Percentiles rank a stretch among this genome's conserved stretches.
Conservation (phyloP, 345 rosid genomes). For the Microcos paniculata region DNA sequence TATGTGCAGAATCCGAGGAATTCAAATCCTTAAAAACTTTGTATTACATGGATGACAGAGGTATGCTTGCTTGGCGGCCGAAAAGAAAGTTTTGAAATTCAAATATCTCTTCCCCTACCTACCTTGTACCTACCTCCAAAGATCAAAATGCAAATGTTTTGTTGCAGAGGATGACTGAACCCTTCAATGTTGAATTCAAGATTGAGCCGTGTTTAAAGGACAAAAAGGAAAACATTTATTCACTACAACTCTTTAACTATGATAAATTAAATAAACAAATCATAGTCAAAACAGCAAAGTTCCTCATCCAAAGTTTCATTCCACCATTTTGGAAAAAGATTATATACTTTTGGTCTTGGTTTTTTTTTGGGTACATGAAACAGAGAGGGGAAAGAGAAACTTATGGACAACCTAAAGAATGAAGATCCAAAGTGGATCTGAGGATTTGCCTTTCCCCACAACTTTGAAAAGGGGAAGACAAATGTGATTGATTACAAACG, state of each 20-base stretch:
- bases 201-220: too few relatives aligned
- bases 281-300: neutral
- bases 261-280: neutral
- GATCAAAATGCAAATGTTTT: too few relatives aligned
- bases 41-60: too few relatives aligned
- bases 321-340: neutral
- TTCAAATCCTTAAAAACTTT: neutral
- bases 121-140: too few relatives aligned
- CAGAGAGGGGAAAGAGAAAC: neutral
- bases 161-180: too few relatives aligned
- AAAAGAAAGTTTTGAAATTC: neutral
- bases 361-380: too few relatives aligned
- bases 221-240: too few relatives aligned
- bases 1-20: too few relatives aligned
- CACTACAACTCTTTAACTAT: neutral
- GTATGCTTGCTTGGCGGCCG: neutral
- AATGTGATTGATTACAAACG: neutral
- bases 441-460: neutral
- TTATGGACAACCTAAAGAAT: neutral
- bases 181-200: too few relatives aligned
- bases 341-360: neutral
- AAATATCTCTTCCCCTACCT: too few relatives aligned
- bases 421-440: too few relatives aligned
- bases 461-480: neutral
- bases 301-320: neutral